Base-by-base conservation (phyloP, 345 rosid genomes). In the Euphorbia peplus region DNA sequence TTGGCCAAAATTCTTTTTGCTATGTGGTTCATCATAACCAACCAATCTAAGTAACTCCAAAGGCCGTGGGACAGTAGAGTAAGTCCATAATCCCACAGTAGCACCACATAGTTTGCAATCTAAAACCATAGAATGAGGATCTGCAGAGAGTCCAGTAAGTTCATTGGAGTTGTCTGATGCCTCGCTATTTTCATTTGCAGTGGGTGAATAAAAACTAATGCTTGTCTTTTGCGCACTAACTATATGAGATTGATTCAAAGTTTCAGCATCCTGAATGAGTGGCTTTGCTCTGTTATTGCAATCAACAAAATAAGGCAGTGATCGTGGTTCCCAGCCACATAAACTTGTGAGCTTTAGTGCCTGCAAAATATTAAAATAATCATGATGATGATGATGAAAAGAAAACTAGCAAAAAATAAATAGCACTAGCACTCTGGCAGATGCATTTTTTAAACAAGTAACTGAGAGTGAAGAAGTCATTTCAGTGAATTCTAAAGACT, bases 81-180 rank as follows among this genome's bases (percentile, higher is more conserved):
- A 92, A 67, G 87, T 77, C 99, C 99, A 90, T 73, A 95, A 83
- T 60, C 99, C 99, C 80, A 86, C 95, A 76, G 83, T 85, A 52
- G 99, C 97, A 37, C 99, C 98, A 85, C 99, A 90, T 70, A 92
- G 90, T 82, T 76, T 80, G 81, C 98, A 95, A 76, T 92, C 97
- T 67, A 92, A 78, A 75, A 87, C 98, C 69, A 88, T 86, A 65
- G 96, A 88, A 26, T 82, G 82, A 29, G 90, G 89, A 86, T 92
- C 95, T 68, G 80, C 81, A 67, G 70, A 77, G 61, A 79, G 54
- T 74, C 78, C 78, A 64, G 62, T 75, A 44, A 70, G 70, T 67
- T 50, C 62, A 32, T 71, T 61, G 60, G 64, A 55, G 41, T 76
- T 69, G 56, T 75, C 84, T 59, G 63, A 72, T 53, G 78, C 69